phyloP scores from a whole-genome alignment of 257 asterid species.

The Solanum boliviense region DNA sequence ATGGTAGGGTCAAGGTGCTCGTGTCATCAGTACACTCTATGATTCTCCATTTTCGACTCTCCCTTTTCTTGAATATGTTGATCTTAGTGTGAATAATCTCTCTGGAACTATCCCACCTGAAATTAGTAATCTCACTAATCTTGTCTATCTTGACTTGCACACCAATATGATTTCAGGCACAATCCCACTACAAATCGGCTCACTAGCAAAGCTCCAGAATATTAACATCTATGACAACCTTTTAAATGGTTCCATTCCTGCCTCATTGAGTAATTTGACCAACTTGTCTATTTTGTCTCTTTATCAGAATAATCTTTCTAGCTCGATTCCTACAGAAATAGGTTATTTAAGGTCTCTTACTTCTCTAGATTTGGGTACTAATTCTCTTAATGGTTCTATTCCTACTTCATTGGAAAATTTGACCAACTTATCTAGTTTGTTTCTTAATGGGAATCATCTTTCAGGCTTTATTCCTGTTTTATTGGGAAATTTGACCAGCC shows the following conservation, averaged over 20 bases:
- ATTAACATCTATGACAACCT: not conserved
- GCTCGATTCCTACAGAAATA: not conserved
- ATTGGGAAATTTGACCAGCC: too few species aligned
- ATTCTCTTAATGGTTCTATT: not conserved
- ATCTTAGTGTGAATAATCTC: too few species aligned
- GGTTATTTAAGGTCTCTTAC: not conserved
- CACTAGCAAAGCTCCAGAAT: not conserved
- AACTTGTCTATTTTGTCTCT: not conserved
- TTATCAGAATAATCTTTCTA: not conserved
- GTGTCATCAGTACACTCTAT: too few species aligned
- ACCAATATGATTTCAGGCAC: not conserved
- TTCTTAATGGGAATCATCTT: not conserved
- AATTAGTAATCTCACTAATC: not conserved
- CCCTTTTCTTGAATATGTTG: too few species aligned
- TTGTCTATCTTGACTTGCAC: not conserved
- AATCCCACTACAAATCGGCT: not conserved
- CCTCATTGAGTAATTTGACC: not conserved
- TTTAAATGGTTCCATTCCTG: not conserved
- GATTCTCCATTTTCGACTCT: too few species aligned
- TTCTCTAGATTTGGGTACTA: not conserved
- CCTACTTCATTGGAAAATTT: not conserved
- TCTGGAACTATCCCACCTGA: too few species aligned
- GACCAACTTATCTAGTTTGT: not conserved
- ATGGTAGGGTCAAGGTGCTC: too few species aligned
- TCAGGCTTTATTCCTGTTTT: rapidly evolving